Evolutionary conservation across 148 eudicot genomes (phyloP), one percentile per base, ranked within the genome.

Genomic region (Simmondsia chinensis): DNA sequence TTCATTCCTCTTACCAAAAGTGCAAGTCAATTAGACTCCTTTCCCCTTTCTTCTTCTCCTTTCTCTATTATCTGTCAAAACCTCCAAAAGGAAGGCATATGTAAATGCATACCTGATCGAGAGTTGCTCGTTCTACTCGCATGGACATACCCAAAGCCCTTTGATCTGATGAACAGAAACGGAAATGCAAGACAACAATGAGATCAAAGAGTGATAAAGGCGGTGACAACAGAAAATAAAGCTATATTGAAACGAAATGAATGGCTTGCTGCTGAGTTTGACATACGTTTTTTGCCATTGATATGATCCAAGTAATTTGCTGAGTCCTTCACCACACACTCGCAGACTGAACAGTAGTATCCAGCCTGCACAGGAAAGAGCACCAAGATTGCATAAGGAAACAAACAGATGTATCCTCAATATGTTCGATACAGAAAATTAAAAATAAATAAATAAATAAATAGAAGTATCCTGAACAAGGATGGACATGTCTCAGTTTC

Each of bases 141-240:
- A 91, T 91, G 22, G 99, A 91, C 99, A 91, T 91, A 21, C 99
- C 99, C 71, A 91, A 69, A 61, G 99, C 99, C 74, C 99, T 81
- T 86, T 91, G 99, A 86, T 91, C 97, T 89, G 69, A 28, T 19
- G 43, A 56, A 41, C 10, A 50, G 42, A 38, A 62, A 17, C 41
- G 47, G 32, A 30, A 48, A 39, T 17, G 12, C 18, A 39, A 20
- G 18, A 40, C 13, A 41, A 14, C 13, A 33, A 19, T 17, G 36
- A 35, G 46, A 42, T 27, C 22, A 16, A 39, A 2, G 17, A 25
- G 29, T 21, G 28, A 38, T 0, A 2, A 9, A 20, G 32, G 39
- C 28, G 18, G 35, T 13, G 3, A 26, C n/a, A 11, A 2, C 15
- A 25, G 42, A n/a, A 9, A 17, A 5, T 10, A 37, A 47, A 37